These are phyloP conservation scores for Colletotrichum aenigma DNA, from an alignment of 2,329 filamentous ascomycete genomes.

Conservation along the genomic window DNA sequence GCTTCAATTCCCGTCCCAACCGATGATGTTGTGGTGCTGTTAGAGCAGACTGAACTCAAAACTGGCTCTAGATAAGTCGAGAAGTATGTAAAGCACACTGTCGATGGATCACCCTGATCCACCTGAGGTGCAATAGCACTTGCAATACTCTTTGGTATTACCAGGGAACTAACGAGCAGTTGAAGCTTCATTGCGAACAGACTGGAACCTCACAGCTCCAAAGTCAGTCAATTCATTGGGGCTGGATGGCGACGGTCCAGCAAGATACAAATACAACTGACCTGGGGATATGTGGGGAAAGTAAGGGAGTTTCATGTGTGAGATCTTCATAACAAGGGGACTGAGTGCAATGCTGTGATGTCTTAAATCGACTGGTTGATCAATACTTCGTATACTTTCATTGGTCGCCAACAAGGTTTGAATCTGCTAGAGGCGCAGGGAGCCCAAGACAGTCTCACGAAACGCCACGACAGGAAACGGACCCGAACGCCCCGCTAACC, in stretches of 20 bases:
- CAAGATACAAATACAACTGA: not conserved
- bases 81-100: not conserved
- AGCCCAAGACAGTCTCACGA: not conserved
- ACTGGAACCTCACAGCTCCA: not conserved
- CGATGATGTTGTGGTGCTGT: not conserved
- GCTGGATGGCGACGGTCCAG: not conserved
- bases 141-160: not conserved
- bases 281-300: not conserved
- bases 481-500: not conserved
- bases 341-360: not conserved
- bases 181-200: not conserved
- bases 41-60: not conserved
- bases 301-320: not conserved
- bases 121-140: not conserved
- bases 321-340: not conserved
- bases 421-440: not conserved
- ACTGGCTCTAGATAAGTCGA: not conserved
- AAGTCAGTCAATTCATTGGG: fast-evolving
- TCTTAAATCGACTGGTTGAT: not conserved
- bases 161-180: not conserved
- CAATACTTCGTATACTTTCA: not conserved
- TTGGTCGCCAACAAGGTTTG: not conserved
- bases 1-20: not conserved
- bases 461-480: not conserved
- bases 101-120: not conserved